Evolutionary conservation across 192 early-diverging fungal genomes (phyloP), one percentile per base, ranked within the genome.

Genomic region (Backusella parvicylindrica): DNA sequence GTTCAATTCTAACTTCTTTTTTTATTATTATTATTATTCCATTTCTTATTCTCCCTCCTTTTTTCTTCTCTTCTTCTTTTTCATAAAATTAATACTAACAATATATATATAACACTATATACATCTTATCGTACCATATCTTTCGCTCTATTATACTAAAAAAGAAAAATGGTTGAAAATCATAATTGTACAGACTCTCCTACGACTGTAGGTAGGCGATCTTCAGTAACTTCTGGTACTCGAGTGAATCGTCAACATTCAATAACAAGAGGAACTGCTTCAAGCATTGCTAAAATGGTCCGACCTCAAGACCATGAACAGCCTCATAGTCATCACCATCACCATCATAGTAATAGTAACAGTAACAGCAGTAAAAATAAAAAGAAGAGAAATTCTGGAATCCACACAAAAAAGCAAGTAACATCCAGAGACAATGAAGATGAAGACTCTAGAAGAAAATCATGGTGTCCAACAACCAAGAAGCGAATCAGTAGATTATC

Each of bases 211-310:
- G 23, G 53, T 4, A 60, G 53, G 12, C 53, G 53, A 60, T 60
- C 53, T 2, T 60, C 53, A 12, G 21, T 60, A 28, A 28, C 18
- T 47, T 47, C 43, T n/a, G 43, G 43, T 47, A 16, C 16, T 16
- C 43, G 43, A n/a, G 6, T 60, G 53, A 60, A 26, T 31, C 21
- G 68, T 7, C n/a, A 70, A 18, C 38, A 70, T 13, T 70, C 68
- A 18, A 47, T 70, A 30, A 70, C 38, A 28, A 23, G 68, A 31
- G 68, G 68, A 26, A 70, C 68, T 23, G 68, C 68, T 5, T 70
- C 68, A 5, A 70, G 68, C 18, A 37, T 35, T 43, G 68, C 68
- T 13, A 70, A 70, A 30, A 41, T 41, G n/a, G 68, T 70, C 30
- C 33, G 37, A 28, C 68, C 68, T 13, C 21, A 60, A 28, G 23